A percentile compares a stretch with the other conserved stretches of the same genome.
phyloP scores from a whole-genome alignment of 2,329 filamentous ascomycete genomes.

The Sclerotinia minor region DNA sequence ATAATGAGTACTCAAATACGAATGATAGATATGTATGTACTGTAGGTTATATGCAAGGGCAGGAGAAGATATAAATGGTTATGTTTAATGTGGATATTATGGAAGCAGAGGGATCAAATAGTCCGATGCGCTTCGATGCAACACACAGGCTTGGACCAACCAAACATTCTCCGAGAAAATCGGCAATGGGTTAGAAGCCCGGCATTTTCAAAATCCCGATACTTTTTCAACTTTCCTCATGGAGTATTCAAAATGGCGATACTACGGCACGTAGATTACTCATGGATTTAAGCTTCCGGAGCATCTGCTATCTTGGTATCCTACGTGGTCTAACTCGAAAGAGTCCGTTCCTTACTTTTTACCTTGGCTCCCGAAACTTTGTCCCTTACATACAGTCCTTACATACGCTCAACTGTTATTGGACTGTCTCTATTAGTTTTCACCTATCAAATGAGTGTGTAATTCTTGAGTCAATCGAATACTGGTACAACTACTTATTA shows the following conservation, averaged over 20 bases:
- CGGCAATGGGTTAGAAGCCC: too few species aligned
- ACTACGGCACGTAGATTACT: too few species aligned
- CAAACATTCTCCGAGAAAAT: too few species aligned
- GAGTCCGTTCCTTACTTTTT: not conserved
- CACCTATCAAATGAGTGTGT: too few species aligned
- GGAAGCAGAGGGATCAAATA: not conserved
- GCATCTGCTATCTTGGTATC: not conserved
- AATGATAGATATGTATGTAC: conserved; percentile 5
- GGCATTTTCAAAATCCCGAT: too few species aligned
- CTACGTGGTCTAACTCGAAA: not conserved
- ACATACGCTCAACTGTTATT: not conserved
- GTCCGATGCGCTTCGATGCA: conserved; percentile 16
- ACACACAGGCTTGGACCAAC: conserved; percentile 9
- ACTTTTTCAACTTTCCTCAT: too few species aligned
- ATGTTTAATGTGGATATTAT: conserved; percentile 11
- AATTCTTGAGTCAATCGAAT: too few species aligned
- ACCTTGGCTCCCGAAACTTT: not conserved
- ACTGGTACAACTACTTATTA: not conserved
- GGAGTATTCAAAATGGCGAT: too few species aligned
- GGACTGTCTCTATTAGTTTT: too few species aligned
- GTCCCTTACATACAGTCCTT: conserved; percentile 12
- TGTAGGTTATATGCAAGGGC: conserved; percentile 3
- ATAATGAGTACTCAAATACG: not conserved
- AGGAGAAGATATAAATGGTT: conserved; percentile 12
- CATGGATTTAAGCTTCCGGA: too few species aligned